Base-by-base conservation (phyloP, 352 stramenopile genomes). In the Blastocystis sp. region DNA sequence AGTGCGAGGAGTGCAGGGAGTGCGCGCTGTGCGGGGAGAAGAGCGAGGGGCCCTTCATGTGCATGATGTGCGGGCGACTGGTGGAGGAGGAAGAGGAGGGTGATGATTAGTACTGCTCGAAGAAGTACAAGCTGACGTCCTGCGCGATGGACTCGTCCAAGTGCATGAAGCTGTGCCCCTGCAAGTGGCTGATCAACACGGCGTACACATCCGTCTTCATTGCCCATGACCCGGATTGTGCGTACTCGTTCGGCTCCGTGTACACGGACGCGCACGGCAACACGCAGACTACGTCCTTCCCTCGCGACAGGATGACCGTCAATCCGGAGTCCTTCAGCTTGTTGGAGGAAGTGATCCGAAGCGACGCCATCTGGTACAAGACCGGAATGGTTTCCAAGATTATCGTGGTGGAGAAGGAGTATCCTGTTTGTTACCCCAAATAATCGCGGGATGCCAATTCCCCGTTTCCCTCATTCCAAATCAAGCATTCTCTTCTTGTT, bases 101-200 rank as follows among this genome's bases (percentile, higher is more conserved):
- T 76, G 24, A 76, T 48, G 3, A 3, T 4, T 76, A 76, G 66
- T 76, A 76, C 38, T 84, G 57, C 42, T 70, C 74, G n/a, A 28
- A 40, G 48, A 24, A 66, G 34, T 28, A 28, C 24, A 34, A 69
- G 14, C n/a, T 62, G 14, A 84, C 14, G 10, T 0, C 7, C 40
- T 84, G 74, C 38, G 17, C 74, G 21, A 66, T 66, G 60, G 17
- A 17, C 9, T 21, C 57, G 2, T 57, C 2, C 9, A 28, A 24
- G 2, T 10, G 3, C 2, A 6, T 10, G 34, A 68, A 69, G 24
- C 42, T 62, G 14, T 84, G 74, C n/a, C 19, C 19, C 17, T 84
- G 74, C 6, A 38, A n/a, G 10, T 84, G 74, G 21, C n/a, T 84
- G 21, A 69, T 84, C 38, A 84, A 84, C 45, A 84, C 74, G 3